Evolutionary conservation across 176 grass and related monocot species (phyloP).

Genomic region (Aegilops tauschii): DNA sequence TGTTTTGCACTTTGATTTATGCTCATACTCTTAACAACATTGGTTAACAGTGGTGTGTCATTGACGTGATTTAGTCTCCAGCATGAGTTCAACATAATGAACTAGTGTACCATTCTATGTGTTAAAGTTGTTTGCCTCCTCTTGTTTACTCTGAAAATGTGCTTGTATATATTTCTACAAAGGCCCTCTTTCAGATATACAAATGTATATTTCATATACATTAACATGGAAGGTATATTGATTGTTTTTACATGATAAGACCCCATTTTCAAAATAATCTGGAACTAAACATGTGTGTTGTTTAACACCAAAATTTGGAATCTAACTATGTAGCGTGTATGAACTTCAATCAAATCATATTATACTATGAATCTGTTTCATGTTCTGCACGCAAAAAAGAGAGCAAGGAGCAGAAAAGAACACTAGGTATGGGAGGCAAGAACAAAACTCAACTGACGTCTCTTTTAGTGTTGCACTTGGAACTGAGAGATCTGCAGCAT

Average conservation of each 20-base stretch:
- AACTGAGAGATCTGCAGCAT: neutral
- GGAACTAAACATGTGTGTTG: neutral
- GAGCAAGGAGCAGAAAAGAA: constrained; percentile 8
- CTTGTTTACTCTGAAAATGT: neutral
- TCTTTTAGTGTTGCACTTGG: neutral
- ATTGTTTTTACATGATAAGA: neutral
- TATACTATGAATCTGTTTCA: too few relatives aligned
- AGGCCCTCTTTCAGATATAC: neutral
- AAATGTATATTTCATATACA: neutral
- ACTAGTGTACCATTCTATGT: too few relatives aligned
- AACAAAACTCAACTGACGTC: neutral
- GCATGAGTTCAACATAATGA: neutral
- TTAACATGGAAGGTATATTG: neutral
- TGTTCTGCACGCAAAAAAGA: too few relatives aligned
- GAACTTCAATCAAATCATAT: too few relatives aligned
- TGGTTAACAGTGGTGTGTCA: neutral
- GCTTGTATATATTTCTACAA: neutral
- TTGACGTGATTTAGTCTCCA: neutral
- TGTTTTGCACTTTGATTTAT: neutral
- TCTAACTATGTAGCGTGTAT: too few relatives aligned
- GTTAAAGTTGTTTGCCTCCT: too few relatives aligned
- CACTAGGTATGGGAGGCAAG: constrained; percentile 21
- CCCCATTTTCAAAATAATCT: neutral
- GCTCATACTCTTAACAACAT: neutral
- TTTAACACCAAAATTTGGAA: too few relatives aligned